phyloP scores from a whole-genome alignment of 805 yeast genomes.

The Barnettozyma salicaria region DNA sequence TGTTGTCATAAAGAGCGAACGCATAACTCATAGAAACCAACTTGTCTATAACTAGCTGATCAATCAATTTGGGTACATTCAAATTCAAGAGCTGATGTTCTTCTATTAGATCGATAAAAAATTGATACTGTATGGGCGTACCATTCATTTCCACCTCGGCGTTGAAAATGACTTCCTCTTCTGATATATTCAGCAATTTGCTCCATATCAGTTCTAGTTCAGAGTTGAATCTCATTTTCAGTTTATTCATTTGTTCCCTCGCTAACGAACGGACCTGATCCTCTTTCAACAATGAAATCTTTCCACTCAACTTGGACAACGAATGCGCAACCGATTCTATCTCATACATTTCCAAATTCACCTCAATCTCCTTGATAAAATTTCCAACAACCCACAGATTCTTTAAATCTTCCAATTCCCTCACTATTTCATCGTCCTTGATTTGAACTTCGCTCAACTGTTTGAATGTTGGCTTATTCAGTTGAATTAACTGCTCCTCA shows the following conservation, averaged over 20 bases:
- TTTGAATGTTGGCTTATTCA: conserved; percentile 11
- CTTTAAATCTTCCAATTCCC: conserved; percentile 18
- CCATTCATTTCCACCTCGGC: conserved; percentile 20
- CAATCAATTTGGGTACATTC: conserved; percentile 17
- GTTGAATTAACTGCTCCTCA: conserved; percentile 10
- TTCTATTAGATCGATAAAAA: conserved; percentile 11
- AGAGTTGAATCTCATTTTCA: conserved; percentile 3
- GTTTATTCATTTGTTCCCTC: conserved; percentile 4
- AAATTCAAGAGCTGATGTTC: conserved; percentile 9
- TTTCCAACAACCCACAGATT: conserved; percentile 23
- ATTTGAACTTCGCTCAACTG: conserved; percentile 18
- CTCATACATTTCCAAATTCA: conserved; percentile 23
- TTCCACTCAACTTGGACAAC: conserved; percentile 15
- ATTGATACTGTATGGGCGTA: conserved; percentile 10
- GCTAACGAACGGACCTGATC: conserved; percentile 2
- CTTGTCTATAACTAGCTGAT: conserved; percentile 10
- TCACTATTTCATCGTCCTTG: conserved; percentile 15
- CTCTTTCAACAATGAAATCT: conserved; percentile 9
- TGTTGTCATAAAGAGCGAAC: conserved; percentile 8
- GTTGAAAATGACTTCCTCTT: conserved; percentile 12
- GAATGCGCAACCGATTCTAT: conserved; percentile 21
- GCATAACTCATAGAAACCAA: conserved; percentile 6
- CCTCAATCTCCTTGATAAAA: conserved; percentile 21
- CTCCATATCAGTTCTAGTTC: conserved; percentile 14
- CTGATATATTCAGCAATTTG: conserved; percentile 9